Evolutionary conservation across 257 asterid genomes (phyloP).

Genomic region (Verbena officinalis): DNA sequence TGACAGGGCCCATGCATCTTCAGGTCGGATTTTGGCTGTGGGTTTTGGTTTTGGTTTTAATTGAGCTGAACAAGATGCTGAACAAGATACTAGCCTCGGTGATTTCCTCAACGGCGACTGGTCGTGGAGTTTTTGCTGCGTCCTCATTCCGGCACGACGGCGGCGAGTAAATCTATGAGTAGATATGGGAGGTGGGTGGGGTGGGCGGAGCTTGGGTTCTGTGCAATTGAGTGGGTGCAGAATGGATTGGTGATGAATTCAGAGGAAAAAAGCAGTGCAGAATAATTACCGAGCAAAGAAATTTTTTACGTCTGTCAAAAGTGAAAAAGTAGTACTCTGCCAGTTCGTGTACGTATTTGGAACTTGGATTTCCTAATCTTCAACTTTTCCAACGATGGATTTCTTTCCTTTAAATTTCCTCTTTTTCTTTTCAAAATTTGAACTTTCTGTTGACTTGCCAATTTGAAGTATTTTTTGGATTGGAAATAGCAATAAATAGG

Average conservation of each 20-base stretch:
- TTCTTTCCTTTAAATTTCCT: not conserved
- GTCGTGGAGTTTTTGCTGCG: not conserved
- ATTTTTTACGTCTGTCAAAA: too few relatives aligned
- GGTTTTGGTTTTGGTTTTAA: conserved; percentile 14
- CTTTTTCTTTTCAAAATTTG: not conserved
- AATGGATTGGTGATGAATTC: not conserved
- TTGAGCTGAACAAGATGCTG: conserved; percentile 20
- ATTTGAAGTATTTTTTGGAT: too few relatives aligned
- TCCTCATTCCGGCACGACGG: conserved; percentile 27
- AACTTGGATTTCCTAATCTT: too few relatives aligned
- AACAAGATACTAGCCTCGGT: conserved; percentile 28
- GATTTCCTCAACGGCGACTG: conserved; percentile 36
- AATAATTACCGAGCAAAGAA: not conserved
- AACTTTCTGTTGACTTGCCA: too few relatives aligned
- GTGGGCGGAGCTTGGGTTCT: not conserved
- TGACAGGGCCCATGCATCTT: conserved; percentile 49
- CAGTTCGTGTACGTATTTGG: too few relatives aligned
- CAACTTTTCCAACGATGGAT: conserved; percentile 12
- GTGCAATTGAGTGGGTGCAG: not conserved
- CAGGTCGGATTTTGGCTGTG: conserved; percentile 15
- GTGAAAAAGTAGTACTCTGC: not conserved
- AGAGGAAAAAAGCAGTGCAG: not conserved
- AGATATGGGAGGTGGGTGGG: not conserved
- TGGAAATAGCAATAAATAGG: too few relatives aligned
- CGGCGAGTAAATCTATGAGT: conserved; percentile 3